phyloP scores from a whole-genome alignment of 1,284 basidiomycete genomes.

The Gomphus bonarii region DNA sequence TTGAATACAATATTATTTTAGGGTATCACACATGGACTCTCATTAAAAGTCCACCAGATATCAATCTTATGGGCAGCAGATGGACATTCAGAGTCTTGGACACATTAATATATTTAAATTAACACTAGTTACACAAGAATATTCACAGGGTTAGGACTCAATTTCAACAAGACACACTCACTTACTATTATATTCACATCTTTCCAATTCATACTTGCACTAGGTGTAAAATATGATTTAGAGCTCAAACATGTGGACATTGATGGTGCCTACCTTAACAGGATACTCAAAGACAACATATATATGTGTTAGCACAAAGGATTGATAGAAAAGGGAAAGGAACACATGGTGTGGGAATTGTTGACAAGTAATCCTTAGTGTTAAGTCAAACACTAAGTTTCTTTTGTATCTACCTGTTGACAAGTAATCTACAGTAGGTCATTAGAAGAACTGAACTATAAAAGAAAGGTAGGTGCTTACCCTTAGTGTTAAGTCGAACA shows the following conservation, averaged over 20 bases:
- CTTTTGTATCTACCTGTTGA: too few species aligned
- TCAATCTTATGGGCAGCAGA: background rate
- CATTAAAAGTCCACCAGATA: background rate
- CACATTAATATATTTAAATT: background rate
- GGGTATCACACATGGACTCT: background rate
- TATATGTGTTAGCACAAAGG: conserved; percentile 30
- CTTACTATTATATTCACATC: background rate
- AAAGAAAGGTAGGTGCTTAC: too few species aligned
- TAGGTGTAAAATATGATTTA: background rate
- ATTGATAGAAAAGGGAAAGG: conserved; percentile 21
- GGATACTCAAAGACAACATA: conserved; percentile 23
- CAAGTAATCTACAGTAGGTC: too few species aligned
- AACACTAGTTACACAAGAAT: background rate
- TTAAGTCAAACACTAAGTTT: too few species aligned
- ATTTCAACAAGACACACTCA: background rate
- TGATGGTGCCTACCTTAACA: background rate
- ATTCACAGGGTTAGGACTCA: background rate
- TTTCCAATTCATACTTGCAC: background rate
- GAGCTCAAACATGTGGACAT: background rate
- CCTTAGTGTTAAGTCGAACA: too few species aligned
- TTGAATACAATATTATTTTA: background rate
- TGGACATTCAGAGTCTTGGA: background rate
- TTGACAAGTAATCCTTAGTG: too few species aligned
- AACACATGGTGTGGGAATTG: conserved; percentile 24
- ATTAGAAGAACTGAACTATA: too few species aligned